phyloP scores from a whole-genome alignment of 306 rosid species.

The Amphicarpaea edgeworthii region DNA sequence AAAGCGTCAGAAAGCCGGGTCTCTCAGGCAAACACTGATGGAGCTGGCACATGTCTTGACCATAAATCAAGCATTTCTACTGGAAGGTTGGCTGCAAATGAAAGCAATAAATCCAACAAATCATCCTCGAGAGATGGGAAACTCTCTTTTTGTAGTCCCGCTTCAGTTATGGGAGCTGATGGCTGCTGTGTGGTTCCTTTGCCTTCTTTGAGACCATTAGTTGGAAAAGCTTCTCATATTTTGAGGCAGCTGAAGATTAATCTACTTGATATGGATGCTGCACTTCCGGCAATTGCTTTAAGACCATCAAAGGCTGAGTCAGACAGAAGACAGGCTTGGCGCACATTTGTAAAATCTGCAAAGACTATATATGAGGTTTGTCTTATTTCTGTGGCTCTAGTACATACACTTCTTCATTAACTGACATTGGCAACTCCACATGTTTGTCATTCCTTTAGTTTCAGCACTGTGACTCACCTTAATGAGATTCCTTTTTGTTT shows the following conservation, averaged over 20 bases:
- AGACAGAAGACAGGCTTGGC: constrained; percentile 95
- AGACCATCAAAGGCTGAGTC: constrained; percentile 73
- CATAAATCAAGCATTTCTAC: constrained; percentile 48
- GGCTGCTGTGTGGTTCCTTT: constrained; percentile 81
- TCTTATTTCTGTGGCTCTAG: constrained; percentile 37
- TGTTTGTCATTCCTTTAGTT: constrained; percentile 32
- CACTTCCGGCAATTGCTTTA: constrained; percentile 75
- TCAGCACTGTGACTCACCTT: constrained; percentile 35
- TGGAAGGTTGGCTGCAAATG: constrained; percentile 54
- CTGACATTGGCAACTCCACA: constrained; percentile 1
- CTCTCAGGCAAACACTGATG: constrained; percentile 56
- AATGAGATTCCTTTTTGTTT: neutral
- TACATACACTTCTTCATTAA: constrained; percentile 16
- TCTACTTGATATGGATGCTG: constrained; percentile 96
- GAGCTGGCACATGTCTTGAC: constrained; percentile 49
- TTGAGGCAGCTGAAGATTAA: constrained; percentile 76
- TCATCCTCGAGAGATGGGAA: constrained; percentile 55
- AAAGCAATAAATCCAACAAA: constrained; percentile 51
- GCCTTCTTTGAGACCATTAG: constrained; percentile 83
- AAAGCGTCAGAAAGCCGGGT: constrained; percentile 51
- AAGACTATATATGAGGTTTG: constrained; percentile 85
- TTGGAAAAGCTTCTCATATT: constrained; percentile 79
- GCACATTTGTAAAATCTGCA: constrained; percentile 87
- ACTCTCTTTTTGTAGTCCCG: constrained; percentile 46
- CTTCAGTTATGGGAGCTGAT: constrained; percentile 60